Percentiles rank a stretch among this genome's conserved stretches.
phyloP scores from a whole-genome alignment of 805 yeast species.

The Barnettozyma botsteinii region DNA sequence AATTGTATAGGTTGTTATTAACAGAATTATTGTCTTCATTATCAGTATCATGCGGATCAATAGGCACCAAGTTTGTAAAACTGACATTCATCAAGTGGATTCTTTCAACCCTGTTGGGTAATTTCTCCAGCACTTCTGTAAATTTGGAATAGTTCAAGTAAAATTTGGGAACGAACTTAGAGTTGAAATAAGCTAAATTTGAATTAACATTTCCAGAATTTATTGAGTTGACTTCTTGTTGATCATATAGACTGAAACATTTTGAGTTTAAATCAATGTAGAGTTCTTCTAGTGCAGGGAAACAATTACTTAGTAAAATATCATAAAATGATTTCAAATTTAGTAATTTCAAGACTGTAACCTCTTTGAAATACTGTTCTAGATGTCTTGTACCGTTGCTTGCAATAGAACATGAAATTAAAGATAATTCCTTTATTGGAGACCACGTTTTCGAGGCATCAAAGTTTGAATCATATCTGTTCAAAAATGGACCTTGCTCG shows the following conservation, averaged over 20 bases:
- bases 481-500: slow-evolving; percentile 19
- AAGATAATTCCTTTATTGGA: slow-evolving; percentile 28
- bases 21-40: slow-evolving; percentile 27
- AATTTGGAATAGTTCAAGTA: slow-evolving; percentile 21
- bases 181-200: slow-evolving; percentile 24
- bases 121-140: slow-evolving; percentile 14
- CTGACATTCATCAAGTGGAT: slow-evolving; percentile 21
- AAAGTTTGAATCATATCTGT: slow-evolving; percentile 16
- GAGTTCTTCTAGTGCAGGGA: slow-evolving; percentile 33
- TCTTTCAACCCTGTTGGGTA: slow-evolving; percentile 14
- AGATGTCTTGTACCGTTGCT: slow-evolving; percentile 32
- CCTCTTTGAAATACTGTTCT: slow-evolving; percentile 37
- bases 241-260: slow-evolving; percentile 30
- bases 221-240: slow-evolving; percentile 14
- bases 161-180: slow-evolving; percentile 26
- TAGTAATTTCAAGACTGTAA: slow-evolving; percentile 32
- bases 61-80: slow-evolving; percentile 22
- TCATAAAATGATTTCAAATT: slow-evolving; percentile 39
- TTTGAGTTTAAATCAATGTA: slow-evolving; percentile 45
- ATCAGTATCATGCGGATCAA: slow-evolving; percentile 24
- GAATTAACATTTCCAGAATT: slow-evolving; percentile 21
- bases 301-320: slow-evolving; percentile 43
- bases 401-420: slow-evolving; percentile 31
- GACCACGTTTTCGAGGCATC: slow-evolving; percentile 24
- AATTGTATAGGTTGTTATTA: slow-evolving; percentile 32